Percentiles rank a stretch among this genome's conserved stretches.
Evolutionary conservation across 495 filamentous ascomycete genomes (phyloP).

Genomic region (Aspergillus haitiensis): DNA sequence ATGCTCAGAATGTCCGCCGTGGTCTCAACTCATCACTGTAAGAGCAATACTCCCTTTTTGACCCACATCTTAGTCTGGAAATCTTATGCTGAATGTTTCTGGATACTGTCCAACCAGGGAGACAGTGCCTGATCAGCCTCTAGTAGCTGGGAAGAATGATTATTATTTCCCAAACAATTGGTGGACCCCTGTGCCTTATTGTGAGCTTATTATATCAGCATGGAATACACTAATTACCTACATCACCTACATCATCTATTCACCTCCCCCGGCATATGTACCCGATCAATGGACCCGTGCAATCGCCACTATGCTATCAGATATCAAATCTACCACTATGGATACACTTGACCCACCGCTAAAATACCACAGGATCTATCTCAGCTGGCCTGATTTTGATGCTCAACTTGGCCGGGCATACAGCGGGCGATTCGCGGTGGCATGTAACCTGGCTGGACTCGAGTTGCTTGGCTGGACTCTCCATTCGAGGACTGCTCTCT

Average conservation of each 20-base stretch:
- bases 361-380: background rate
- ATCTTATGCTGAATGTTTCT: background rate
- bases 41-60: background rate
- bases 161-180: background rate
- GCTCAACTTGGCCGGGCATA: no score
- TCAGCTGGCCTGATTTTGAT: constrained; percentile 6
- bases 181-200: background rate
- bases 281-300: background rate
- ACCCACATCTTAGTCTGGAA: background rate
- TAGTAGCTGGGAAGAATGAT: no score
- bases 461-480: background rate
- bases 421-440: background rate
- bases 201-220: background rate
- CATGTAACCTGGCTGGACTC: constrained; percentile 11
- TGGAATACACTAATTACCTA: background rate
- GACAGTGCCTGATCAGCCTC: no score
- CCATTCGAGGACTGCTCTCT: background rate
- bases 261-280: background rate
- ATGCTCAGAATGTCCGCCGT: background rate
- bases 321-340: constrained; percentile 4
- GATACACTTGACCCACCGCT: constrained; percentile 2
- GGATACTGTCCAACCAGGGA: background rate
- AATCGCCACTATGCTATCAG: constrained; percentile 10
- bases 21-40: background rate
- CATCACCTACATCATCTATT: background rate